Evolutionary conservation across 2,329 filamentous ascomycete genomes (phyloP).

Genomic region (Trichoderma cornu-damae): DNA sequence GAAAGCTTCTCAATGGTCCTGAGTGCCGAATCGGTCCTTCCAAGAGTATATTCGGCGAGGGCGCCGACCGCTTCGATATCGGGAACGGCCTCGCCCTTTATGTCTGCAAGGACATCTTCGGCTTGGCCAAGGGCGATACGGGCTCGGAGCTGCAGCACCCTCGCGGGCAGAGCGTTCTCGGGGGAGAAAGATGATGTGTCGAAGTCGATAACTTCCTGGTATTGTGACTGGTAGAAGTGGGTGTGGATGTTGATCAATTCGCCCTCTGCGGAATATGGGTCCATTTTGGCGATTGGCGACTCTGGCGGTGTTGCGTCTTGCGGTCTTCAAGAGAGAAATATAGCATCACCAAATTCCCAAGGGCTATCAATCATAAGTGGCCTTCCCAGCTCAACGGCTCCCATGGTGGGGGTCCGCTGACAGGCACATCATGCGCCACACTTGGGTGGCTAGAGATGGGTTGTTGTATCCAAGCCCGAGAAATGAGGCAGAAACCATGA

Average conservation of each 20-base stretch:
- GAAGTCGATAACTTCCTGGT: constrained; percentile 79
- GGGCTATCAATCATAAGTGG: constrained; percentile 12
- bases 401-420: constrained; percentile 19
- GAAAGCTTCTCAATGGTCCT: constrained; percentile 62
- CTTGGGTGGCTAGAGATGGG: background rate
- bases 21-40: constrained; percentile 58
- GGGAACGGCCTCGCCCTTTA: constrained; percentile 60
- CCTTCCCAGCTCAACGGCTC: constrained; percentile 4
- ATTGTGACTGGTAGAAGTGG: constrained; percentile 75
- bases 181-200: constrained; percentile 72
- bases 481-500: constrained; percentile 23
- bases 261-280: constrained; percentile 65
- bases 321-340: background rate
- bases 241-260: constrained; percentile 68
- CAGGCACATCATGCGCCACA: constrained; percentile 13
- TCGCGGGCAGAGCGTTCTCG: constrained; percentile 71
- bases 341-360: constrained; percentile 8
- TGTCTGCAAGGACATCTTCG: constrained; percentile 64
- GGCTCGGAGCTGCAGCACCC: constrained; percentile 73
- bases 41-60: constrained; percentile 62
- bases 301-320: constrained; percentile 18
- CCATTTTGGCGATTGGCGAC: constrained; percentile 45
- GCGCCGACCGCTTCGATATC: constrained; percentile 73
- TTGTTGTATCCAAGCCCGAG: constrained; percentile 24
- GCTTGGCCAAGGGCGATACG: constrained; percentile 77